Evolutionary conservation across 116 monocot species (phyloP).

Genomic region (Phalaenopsis hybrid): DNA sequence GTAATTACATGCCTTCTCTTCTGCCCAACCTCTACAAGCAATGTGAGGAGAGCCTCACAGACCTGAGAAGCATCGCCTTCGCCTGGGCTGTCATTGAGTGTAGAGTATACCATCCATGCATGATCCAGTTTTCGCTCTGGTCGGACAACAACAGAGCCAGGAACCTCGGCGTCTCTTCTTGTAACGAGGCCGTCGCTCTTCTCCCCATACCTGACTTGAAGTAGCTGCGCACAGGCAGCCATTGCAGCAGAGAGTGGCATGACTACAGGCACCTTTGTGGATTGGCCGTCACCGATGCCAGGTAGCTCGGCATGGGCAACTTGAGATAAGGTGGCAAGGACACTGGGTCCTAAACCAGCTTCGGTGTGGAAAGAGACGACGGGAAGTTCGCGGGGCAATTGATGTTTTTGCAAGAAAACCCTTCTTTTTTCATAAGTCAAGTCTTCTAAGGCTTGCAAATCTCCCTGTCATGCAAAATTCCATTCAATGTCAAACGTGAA

Average conservation of each 20-base stretch:
- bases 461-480: conserved; percentile 51
- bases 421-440: conserved; percentile 78
- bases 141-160: conserved; percentile 76
- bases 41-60: conserved; percentile 73
- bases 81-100: conserved; percentile 34
- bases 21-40: conserved; percentile 74
- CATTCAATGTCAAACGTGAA: not conserved
- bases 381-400: conserved; percentile 69
- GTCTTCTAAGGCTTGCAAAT: conserved; percentile 81
- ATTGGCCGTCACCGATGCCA: conserved; percentile 27
- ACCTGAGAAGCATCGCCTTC: conserved; percentile 68
- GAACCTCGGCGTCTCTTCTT: conserved; percentile 83
- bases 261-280: conserved; percentile 69
- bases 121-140: conserved; percentile 72
- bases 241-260: conserved; percentile 81
- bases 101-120: conserved; percentile 90
- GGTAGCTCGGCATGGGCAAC: conserved; percentile 90
- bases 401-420: conserved; percentile 65
- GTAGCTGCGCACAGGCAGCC: conserved; percentile 73
- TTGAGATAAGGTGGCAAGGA: conserved; percentile 64
- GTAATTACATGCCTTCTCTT: conserved; percentile 47
- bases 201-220: conserved; percentile 73
- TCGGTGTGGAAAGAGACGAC: conserved; percentile 95
- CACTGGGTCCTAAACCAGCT: conserved; percentile 47
- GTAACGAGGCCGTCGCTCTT: conserved; percentile 97